Conservation (phyloP, 257 asterid species). For the Gentiana straminea region DNA sequence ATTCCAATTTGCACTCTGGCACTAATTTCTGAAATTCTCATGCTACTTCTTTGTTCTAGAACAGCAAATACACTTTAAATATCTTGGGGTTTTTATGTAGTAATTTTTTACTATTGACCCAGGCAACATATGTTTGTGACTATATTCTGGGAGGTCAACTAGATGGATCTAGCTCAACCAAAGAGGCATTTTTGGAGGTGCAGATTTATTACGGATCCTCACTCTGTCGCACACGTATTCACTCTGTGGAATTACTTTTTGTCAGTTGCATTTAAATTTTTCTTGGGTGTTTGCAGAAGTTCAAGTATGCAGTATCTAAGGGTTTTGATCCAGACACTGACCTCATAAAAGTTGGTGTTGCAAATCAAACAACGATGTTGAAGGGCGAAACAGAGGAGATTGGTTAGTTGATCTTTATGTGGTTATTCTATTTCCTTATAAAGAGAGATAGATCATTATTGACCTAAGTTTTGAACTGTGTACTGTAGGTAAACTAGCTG, state of each 20-base stretch:
- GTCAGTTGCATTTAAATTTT: slow-evolving; percentile 14
- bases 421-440: slow-evolving; percentile 7
- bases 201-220: slow-evolving; percentile 4
- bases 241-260: not conserved
- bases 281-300: slow-evolving; percentile 54
- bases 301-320: slow-evolving; percentile 63
- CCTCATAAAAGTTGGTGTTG: slow-evolving; percentile 83
- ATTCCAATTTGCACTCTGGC: not conserved
- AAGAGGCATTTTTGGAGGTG: slow-evolving; percentile 90
- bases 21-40: not conserved
- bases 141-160: slow-evolving; percentile 84
- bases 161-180: slow-evolving; percentile 97
- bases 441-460: not conserved
- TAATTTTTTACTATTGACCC: slow-evolving; percentile 13
- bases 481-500: slow-evolving; percentile 40
- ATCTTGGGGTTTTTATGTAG: not conserved
- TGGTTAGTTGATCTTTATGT: slow-evolving; percentile 34
- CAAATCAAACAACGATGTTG: slow-evolving; percentile 98
- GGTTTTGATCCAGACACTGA: slow-evolving; percentile 91
- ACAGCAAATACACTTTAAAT: not conserved
- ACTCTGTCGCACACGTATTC: slow-evolving; percentile 1
- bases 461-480: slow-evolving; percentile 6
- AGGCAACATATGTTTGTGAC: slow-evolving; percentile 95
- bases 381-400: slow-evolving; percentile 99
- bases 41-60: not conserved